Evolutionary conservation across 305 asterid species (phyloP), one percentile per base, ranked within the genome.

Genomic region (Rubia balearica): DNA sequence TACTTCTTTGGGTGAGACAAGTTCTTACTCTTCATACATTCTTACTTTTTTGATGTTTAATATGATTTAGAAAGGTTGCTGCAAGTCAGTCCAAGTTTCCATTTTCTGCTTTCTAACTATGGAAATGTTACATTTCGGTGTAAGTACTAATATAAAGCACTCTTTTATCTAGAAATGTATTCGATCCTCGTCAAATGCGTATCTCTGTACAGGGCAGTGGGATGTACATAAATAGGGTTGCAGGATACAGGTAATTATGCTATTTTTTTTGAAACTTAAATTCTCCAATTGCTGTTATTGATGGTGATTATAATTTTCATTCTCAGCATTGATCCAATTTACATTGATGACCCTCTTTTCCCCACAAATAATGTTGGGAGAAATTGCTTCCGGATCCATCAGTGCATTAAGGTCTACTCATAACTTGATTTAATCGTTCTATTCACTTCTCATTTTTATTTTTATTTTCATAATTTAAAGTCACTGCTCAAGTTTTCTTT

Each of bases 381-480:
- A 81, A 95, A 95, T 79, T 95, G 99, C 85, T 95, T 95, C 71
- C 97, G 99, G 67, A 85, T 95, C 78, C 98, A 95, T 87, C 99
- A 95, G 84, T 95, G 99, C 76, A 87, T 95, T 82, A 95, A 95
- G 99, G 98, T 94, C 63, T 68, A 89, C 67, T 70, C 68, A 63
- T 74, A 64, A 70, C 57, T 77, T 73, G 61, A 55, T 73, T 48
- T 65, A 11, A 59, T 42, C 48, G 22, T 55, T 19, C 17, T 65
- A 17, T 33, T 40, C 40, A 38, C 36, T 55, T 48, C 7, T 13
- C 22, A 5, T 48, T 1, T 13, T 6, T 65, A 38, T 64, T 62
- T 46, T 16, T 14, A 7, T 19, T 56, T 56, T 56, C 30, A 21
- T 48, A 33, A 12, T 9, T 48, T 51, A 14, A 55, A 13, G 2